Percentiles rank a stretch among this genome's conserved stretches.
Evolutionary conservation across 352 stramenopile genomes (phyloP).

Genomic region (Phytophthora hibernalis): DNA sequence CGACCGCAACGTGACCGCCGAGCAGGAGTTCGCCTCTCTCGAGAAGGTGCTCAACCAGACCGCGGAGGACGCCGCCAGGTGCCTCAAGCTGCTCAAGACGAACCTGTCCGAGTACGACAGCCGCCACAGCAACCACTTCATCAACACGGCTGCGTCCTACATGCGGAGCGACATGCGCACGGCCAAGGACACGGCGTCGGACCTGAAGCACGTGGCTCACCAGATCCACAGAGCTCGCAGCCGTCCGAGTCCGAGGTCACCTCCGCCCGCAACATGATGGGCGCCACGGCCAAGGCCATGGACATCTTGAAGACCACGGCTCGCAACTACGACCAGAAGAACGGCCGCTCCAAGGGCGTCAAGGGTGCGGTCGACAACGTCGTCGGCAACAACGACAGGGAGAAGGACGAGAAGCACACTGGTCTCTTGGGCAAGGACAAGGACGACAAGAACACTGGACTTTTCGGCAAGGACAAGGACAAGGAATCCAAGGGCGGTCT

Average conservation of each 20-base stretch:
- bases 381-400: not conserved
- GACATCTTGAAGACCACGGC: slow-evolving; percentile 1
- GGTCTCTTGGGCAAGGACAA: slow-evolving; percentile 10
- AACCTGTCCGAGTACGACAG: slow-evolving; percentile 9
- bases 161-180: slow-evolving; percentile 8
- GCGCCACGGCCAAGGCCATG: slow-evolving; percentile 4
- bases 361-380: not conserved
- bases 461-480: slow-evolving; percentile 19
- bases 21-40: slow-evolving; percentile 6
- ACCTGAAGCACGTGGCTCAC: slow-evolving; percentile 8
- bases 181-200: slow-evolving; percentile 4
- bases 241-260: slow-evolving; percentile 2
- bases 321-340: slow-evolving; percentile 9
- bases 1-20: not conserved
- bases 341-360: slow-evolving; percentile 4
- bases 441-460: slow-evolving; percentile 5
- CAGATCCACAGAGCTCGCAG: not conserved
- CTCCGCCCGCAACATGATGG: slow-evolving; percentile 1
- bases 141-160: slow-evolving; percentile 7
- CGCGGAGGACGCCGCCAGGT: slow-evolving; percentile 6
- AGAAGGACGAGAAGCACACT: not conserved
- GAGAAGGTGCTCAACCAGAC: slow-evolving; percentile 6
- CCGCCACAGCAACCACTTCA: slow-evolving; percentile 5
- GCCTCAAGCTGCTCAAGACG: slow-evolving; percentile 7
- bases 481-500: slow-evolving; percentile 10